Base-by-base conservation (phyloP, 129 eudicot species). In the Lonicera japonica region DNA sequence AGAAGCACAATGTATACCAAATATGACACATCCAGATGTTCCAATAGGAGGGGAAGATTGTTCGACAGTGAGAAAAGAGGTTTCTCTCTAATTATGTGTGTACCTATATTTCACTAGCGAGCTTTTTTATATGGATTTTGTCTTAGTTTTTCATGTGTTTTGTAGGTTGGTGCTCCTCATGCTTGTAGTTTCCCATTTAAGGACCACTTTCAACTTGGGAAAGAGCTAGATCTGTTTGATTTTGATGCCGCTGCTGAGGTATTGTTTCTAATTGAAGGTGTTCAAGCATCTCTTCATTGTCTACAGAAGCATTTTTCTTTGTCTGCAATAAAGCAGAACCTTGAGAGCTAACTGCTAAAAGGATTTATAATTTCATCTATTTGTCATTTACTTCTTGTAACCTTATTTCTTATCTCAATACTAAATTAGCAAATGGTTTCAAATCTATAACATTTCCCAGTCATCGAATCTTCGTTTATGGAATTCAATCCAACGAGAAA, bases 221-320 rank as follows among this genome's bases (percentile, higher is more conserved):
- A 91, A 61, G 96, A 91, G 22, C 75, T 91, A 36, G 94, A 91
- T 64, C 76, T 91, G 54, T 79, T 91, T 63, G 98, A 91, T 73
- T 91, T 91, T 34, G 96, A 91, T 82, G 85, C 95, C 58, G 98
- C 98, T 70, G 83, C 95, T 15, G 95, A 91, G 96, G 97, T 91
- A 83, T 59, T 72, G 38, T 66, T 74, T 69, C 68, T 38, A 21
- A 22, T 43, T 50, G 25, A 36, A 61, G 54, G 68, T 68, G 64
- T 60, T 47, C 16, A 43, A 45, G 43, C 51, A 59, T 65, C 47
- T 71, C 21, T 63, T n/a, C n/a, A n/a, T n/a, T n/a, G n/a, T n/a
- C n/a, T n/a, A n/a, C n/a, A n/a, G n/a, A n/a, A n/a, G n/a, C n/a
- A n/a, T n/a, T n/a, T n/a, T n/a, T n/a, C n/a, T n/a, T n/a, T n/a